phyloP scores from a whole-genome alignment of 1,139 yeast species.

The Saccharomyces hybrid region DNA sequence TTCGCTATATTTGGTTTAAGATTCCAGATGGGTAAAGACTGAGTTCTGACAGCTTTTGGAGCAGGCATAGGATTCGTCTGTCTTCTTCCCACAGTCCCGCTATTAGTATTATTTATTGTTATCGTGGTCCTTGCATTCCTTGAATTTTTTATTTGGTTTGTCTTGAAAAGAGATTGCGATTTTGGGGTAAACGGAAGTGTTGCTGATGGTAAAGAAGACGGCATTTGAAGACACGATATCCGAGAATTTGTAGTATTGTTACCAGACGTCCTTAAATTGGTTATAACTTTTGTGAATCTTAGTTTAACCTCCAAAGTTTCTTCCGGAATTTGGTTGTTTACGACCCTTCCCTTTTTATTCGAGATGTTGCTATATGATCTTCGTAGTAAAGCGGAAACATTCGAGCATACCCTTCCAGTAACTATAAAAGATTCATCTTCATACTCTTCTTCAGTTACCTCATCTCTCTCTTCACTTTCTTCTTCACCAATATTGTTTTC shows the following conservation, averaged over 20 bases:
- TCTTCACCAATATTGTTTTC: constrained; percentile 15
- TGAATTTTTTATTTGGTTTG: constrained; percentile 4
- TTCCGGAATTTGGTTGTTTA: constrained; percentile 5
- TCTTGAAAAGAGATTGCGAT: background rate
- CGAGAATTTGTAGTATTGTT: background rate
- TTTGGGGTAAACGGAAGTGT: background rate
- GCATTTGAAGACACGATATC: background rate
- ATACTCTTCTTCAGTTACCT: constrained; percentile 17
- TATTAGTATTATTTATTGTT: constrained; percentile 1
- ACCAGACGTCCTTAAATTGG: background rate
- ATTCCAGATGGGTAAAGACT: constrained; percentile 53
- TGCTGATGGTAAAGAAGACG: background rate
- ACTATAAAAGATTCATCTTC: constrained; percentile 35
- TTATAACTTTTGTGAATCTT: constrained; percentile 40
- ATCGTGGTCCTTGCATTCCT: constrained; percentile 7
- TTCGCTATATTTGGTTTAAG: constrained; percentile 29
- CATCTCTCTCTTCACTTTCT: constrained; percentile 10
- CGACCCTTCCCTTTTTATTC: constrained; percentile 10
- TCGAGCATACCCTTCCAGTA: constrained; percentile 68
- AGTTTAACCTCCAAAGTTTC: constrained; percentile 61
- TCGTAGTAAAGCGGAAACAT: constrained; percentile 51
- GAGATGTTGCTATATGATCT: constrained; percentile 37
- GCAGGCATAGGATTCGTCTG: constrained; percentile 34
- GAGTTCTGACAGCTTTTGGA: constrained; percentile 57
- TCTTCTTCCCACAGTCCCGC: constrained; percentile 13